Percentiles rank a stretch among this genome's conserved stretches.
Conservation (phyloP, 257 asterid genomes). For the Salvia hispanica region DNA sequence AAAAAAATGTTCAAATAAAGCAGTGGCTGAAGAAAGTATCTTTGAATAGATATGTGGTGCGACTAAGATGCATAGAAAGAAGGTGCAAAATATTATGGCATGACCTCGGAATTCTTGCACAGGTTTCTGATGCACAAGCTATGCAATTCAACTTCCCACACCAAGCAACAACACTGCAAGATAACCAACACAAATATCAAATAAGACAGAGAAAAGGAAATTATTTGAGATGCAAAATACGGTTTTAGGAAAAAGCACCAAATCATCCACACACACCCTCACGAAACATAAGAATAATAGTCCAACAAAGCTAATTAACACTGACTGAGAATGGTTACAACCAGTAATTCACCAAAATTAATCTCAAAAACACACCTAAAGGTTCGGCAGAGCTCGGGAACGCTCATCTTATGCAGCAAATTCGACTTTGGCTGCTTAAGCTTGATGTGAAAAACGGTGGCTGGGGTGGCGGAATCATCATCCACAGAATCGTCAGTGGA, state of each 20-base stretch:
- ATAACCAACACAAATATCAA: conserved; percentile 14
- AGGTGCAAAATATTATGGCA: conserved; percentile 21
- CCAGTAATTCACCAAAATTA: neutral
- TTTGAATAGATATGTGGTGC: neutral
- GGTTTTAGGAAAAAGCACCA: neutral
- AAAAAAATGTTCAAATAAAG: no score
- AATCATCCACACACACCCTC: neutral
- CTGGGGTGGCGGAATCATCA: conserved; percentile 58
- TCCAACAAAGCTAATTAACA: conserved; percentile 9
- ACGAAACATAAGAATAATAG: neutral
- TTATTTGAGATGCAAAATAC: no score
- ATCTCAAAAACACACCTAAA: conserved; percentile 61
- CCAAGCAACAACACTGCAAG: conserved; percentile 95
- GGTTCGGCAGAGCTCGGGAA: conserved; percentile 97
- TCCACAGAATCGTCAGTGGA: conserved; percentile 64
- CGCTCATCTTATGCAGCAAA: conserved; percentile 90
- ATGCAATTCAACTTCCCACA: conserved; percentile 93
- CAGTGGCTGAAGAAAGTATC: neutral
- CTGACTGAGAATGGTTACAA: conserved; percentile 14
- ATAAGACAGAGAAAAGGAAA: neutral
- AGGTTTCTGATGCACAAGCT: conserved; percentile 98
- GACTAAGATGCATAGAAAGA: neutral
- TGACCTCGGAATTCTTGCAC: conserved; percentile 98
- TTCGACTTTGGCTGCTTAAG: conserved; percentile 81
- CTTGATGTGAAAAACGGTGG: conserved; percentile 75